Conservation (phyloP, 2,329 filamentous ascomycete species). For the Pseudogymnoascus sp. region DNA sequence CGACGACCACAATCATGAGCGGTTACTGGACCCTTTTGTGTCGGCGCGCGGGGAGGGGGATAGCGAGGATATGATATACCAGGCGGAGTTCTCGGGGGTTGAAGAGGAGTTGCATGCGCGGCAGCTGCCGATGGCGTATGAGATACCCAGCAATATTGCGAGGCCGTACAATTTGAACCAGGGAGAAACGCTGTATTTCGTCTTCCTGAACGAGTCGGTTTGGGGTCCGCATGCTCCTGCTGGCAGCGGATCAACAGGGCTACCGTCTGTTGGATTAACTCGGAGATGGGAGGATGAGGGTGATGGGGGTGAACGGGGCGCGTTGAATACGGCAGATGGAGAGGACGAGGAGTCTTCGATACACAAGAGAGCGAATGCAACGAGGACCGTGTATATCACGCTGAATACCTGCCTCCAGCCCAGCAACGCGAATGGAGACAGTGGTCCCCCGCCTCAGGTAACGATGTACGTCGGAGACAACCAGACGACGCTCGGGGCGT, state of each 20-base stretch:
- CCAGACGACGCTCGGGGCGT: constrained; percentile 59
- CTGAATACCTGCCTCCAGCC: constrained; percentile 83
- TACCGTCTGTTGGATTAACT: constrained; percentile 26
- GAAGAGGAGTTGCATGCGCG: neutral
- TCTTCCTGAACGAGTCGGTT: constrained; percentile 50
- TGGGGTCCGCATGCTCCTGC: constrained; percentile 34
- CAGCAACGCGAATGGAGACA: constrained; percentile 17
- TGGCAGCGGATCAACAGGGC: constrained; percentile 21
- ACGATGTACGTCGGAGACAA: constrained; percentile 62
- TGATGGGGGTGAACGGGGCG: constrained; percentile 13
- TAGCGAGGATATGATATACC: constrained; percentile 19
- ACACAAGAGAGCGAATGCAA: constrained; percentile 9
- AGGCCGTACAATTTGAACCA: constrained; percentile 49
- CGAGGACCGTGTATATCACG: constrained; percentile 58
- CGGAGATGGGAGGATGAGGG: constrained; percentile 16
- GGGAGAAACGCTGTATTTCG: constrained; percentile 55
- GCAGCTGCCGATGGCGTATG: neutral
- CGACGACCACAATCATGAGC: constrained; percentile 39
- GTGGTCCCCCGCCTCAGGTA: constrained; percentile 57
- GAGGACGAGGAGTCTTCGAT: constrained; percentile 10
- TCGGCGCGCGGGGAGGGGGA: constrained; percentile 18
- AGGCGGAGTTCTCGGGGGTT: constrained; percentile 15
- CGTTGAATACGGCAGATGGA: constrained; percentile 10
- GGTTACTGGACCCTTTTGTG: constrained; percentile 28
- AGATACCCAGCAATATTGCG: constrained; percentile 53